phyloP scores from a whole-genome alignment of 2,329 filamentous ascomycete genomes.

The Fusarium marasasianum region DNA sequence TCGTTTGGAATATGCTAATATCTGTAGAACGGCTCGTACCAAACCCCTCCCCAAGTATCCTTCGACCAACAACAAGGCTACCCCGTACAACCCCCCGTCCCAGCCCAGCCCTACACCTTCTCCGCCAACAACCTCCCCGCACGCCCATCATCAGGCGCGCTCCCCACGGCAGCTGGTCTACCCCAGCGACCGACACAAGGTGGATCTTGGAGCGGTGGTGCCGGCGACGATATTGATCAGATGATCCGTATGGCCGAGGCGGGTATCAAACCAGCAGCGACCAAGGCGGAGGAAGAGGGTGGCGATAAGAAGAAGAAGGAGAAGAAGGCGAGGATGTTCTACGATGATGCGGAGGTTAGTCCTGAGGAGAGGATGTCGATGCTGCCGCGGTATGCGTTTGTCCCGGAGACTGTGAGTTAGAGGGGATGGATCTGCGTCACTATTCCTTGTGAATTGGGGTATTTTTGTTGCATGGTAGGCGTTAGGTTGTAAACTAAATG shows the following conservation, averaged over 20 bases:
- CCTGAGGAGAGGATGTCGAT: constrained; percentile 90
- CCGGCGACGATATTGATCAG: constrained; percentile 71
- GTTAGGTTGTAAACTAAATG: constrained; percentile 41
- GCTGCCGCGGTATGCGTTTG: constrained; percentile 78
- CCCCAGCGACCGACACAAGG: constrained; percentile 56
- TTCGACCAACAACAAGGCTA: constrained; percentile 41
- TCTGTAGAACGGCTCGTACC: constrained; percentile 52
- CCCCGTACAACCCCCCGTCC: constrained; percentile 33
- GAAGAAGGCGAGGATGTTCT: constrained; percentile 78
- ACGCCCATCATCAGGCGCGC: constrained; percentile 53
- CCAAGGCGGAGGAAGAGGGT: constrained; percentile 51
- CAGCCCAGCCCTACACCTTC: constrained; percentile 46
- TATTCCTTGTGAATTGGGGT: constrained; percentile 7
- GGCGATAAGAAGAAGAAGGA: constrained; percentile 73
- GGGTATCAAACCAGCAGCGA: constrained; percentile 60
- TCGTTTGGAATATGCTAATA: constrained; percentile 23
- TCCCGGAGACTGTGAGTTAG: constrained; percentile 40
- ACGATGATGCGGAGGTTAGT: constrained; percentile 80
- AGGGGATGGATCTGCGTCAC: not conserved
- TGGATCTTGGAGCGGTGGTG: constrained; percentile 43
- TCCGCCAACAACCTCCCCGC: constrained; percentile 56
- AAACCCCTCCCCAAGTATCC: constrained; percentile 22
- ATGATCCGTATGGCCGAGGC: constrained; percentile 72
- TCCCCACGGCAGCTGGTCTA: constrained; percentile 52
- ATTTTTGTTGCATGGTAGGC: constrained; percentile 41